Evolutionary conservation across 176 grass and related monocot genomes (phyloP), one percentile per base, ranked within the genome.

Genomic region (Musa itinerans): DNA sequence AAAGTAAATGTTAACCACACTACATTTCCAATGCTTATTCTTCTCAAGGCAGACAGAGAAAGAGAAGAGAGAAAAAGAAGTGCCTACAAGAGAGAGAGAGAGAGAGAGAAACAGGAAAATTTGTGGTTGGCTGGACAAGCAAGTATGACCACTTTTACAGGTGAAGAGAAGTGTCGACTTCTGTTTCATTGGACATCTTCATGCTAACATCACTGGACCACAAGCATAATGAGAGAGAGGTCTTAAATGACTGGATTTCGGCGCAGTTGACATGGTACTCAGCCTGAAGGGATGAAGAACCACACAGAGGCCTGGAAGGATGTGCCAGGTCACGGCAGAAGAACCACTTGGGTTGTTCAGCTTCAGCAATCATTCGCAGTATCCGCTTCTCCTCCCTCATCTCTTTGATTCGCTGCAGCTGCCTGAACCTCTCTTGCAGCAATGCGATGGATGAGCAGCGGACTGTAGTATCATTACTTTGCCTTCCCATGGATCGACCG

Each of bases 341-440:
- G 29, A 76, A 63, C 55, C 74, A 63, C 29, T 50, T 76, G 74
- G 20, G 57, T 43, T 52, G 74, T 23, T 62, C 56, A 51, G 19
- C 56, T 61, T 76, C 56, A 61, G 74, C 29, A 19, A 63, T 10
- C 55, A 76, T 50, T 50, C 14, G 55, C 43, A 76, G 16, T 17
- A 76, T 57, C 74, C 50, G 55, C 74, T 26, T 76, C 74, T 76
- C 74, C 29, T 76, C 56, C 74, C 57, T 20, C 27, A 63, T 63
- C 57, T 63, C 57, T 43, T 76, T 76, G n/a, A 76, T 64, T 24
- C 25, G 56, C 74, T 76, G 74, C 74, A 76, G 55, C 27, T 56
- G 15, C 19, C 58, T 76, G 74, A 76, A 76, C 29, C 74, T 76
- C 54, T 76, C 74, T 50, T 63, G 74, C 27, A 76, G 57, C 57